Evolutionary conservation across 257 asterid genomes (phyloP).

Genomic region (Paraleonurus japonicus): DNA sequence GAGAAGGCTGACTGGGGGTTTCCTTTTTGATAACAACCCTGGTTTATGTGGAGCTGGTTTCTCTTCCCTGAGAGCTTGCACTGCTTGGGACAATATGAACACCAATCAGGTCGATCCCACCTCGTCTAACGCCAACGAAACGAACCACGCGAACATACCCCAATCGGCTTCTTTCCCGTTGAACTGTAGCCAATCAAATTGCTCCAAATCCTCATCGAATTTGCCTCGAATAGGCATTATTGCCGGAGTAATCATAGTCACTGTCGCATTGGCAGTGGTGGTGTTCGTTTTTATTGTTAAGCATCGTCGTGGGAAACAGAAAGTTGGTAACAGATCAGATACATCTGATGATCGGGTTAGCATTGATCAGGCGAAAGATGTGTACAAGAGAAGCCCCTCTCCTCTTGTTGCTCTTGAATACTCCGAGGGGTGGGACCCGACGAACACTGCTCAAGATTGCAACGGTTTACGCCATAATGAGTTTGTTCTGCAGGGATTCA

Average conservation of each 20-base stretch:
- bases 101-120: conserved; percentile 34
- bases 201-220: conserved; percentile 61
- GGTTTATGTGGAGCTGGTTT: conserved; percentile 83
- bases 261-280: conserved; percentile 31
- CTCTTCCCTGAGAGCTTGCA: conserved; percentile 65
- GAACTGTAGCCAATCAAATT: conserved; percentile 49
- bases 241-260: conserved; percentile 40
- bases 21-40: conserved; percentile 56
- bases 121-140: conserved; percentile 18
- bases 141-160: conserved; percentile 35
- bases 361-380: conserved; percentile 42
- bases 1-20: conserved; percentile 49
- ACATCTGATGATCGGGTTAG: conserved; percentile 48
- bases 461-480: conserved; percentile 33
- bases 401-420: conserved; percentile 50
- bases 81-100: conserved; percentile 53
- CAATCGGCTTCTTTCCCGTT: conserved; percentile 45
- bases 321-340: conserved; percentile 59
- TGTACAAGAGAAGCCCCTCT: conserved; percentile 54
- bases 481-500: conserved; percentile 37
- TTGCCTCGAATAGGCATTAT: conserved; percentile 50
- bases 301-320: conserved; percentile 60
- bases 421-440: conserved; percentile 51
- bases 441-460: conserved; percentile 39
- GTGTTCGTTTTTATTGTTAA: conserved; percentile 38